Percentiles rank a stretch among this genome's conserved stretches.
phyloP scores from a whole-genome alignment of 192 early-diverging fungal genomes.

The Coemansia sp. region DNA sequence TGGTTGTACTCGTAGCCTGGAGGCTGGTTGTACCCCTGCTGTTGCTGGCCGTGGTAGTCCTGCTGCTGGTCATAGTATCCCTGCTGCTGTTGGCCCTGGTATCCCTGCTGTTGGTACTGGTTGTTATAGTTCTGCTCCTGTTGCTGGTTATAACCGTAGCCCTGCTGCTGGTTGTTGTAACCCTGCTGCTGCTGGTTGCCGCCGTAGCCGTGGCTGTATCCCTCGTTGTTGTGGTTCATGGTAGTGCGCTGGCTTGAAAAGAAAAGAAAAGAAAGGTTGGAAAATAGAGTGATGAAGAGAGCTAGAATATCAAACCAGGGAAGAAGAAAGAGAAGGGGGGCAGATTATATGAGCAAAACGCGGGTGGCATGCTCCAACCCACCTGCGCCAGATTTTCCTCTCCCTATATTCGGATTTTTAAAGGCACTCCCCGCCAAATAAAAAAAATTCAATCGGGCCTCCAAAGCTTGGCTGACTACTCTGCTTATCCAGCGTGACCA shows the following conservation, averaged over 20 bases:
- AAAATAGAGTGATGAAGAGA: neutral
- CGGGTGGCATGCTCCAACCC: neutral
- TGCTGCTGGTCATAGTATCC: conserved; percentile 14
- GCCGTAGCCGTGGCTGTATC: conserved; percentile 33
- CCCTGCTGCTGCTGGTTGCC: conserved; percentile 17
- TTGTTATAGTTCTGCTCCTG: conserved; percentile 12
- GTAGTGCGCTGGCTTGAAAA: neutral
- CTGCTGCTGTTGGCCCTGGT: conserved; percentile 16
- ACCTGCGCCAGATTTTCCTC: conserved; percentile 4
- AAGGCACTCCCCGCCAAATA: neutral
- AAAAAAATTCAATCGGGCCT: neutral
- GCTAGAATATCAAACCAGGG: neutral
- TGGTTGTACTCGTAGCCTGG: conserved; percentile 22
- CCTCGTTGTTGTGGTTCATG: conserved; percentile 16
- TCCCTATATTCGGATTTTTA: neutral
- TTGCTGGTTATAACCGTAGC: conserved; percentile 24
- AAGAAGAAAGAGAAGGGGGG: neutral
- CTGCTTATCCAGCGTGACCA: neutral
- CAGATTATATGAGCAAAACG: neutral
- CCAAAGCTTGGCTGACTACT: neutral
- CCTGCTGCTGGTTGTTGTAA: conserved; percentile 20
- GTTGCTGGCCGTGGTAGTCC: conserved; percentile 13
- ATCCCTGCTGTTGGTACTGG: conserved; percentile 12
- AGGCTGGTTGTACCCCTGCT: conserved; percentile 19
- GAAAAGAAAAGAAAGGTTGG: neutral